Evolutionary conservation across 805 yeast genomes (phyloP).

Genomic region (Candida loeiensis): DNA sequence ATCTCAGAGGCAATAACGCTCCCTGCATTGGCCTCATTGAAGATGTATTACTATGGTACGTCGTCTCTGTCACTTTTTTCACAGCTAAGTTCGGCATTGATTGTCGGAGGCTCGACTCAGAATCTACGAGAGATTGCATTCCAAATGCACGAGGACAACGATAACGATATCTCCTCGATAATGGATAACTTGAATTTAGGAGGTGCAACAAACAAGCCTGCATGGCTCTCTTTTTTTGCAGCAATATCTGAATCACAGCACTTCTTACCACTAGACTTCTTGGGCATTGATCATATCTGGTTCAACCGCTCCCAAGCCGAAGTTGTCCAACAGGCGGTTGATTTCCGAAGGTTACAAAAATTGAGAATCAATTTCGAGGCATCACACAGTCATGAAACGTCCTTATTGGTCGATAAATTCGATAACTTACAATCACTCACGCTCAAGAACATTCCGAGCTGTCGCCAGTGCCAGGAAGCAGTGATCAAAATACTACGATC

Average conservation of each 20-base stretch:
- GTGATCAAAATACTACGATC: not conserved
- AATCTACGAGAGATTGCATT: not conserved
- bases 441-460: not conserved
- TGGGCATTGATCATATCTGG: conserved; percentile 11
- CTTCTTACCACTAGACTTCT: not conserved
- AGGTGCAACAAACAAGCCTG: not conserved
- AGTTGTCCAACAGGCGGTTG: conserved; percentile 3
- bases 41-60: not conserved
- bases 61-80: conserved; percentile 1
- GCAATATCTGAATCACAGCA: not conserved
- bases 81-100: conserved; percentile 2
- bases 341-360: not conserved
- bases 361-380: conserved; percentile 6
- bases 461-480: not conserved
- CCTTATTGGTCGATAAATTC: not conserved
- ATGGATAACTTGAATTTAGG: not conserved
- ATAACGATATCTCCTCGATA: not conserved
- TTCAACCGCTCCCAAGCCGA: conserved; percentile 12
- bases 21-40: not conserved
- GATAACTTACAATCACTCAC: not conserved
- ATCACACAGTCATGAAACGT: conserved; percentile 7
- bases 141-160: not conserved
- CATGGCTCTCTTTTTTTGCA: conserved; percentile 5
- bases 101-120: conserved; percentile 1
- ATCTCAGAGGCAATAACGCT: not conserved